Evolutionary conservation across 2,329 filamentous ascomycete species (phyloP).

Genomic region (Alternaria ventricosa): DNA sequence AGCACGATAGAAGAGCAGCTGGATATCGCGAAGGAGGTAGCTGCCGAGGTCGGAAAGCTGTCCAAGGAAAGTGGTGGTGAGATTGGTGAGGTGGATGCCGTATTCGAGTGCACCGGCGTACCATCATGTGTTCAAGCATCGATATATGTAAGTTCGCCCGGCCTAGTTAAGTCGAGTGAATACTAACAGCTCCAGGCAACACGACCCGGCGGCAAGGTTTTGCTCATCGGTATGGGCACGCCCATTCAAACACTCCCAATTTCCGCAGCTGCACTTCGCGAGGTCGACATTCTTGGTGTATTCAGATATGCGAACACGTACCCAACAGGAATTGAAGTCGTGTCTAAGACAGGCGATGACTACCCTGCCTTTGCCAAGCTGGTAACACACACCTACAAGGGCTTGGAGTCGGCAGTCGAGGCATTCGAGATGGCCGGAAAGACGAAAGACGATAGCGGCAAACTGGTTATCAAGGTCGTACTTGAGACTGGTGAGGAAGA

Average conservation of each 20-base stretch:
- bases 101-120: constrained; percentile 80
- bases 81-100: constrained; percentile 67
- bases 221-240: constrained; percentile 82
- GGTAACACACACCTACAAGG: constrained; percentile 75
- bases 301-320: constrained; percentile 82
- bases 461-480: constrained; percentile 75
- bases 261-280: constrained; percentile 73
- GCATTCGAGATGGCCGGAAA: constrained; percentile 75
- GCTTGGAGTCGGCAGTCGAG: constrained; percentile 65
- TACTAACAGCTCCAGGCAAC: constrained; percentile 55
- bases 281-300: constrained; percentile 79
- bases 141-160: constrained; percentile 63
- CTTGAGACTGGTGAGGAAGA: constrained; percentile 52
- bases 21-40: constrained; percentile 58
- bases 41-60: constrained; percentile 51
- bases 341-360: constrained; percentile 53
- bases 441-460: constrained; percentile 71
- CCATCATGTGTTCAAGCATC: constrained; percentile 76
- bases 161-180: background rate
- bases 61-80: constrained; percentile 37
- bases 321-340: constrained; percentile 70
- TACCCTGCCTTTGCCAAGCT: constrained; percentile 72
- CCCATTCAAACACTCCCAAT: constrained; percentile 77
- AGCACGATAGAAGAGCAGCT: constrained; percentile 61
- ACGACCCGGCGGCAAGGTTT: constrained; percentile 71